A percentile compares a stretch with the other conserved stretches of the same genome.
These are phyloP conservation scores for Penicillium goetzii DNA, from an alignment of 495 filamentous ascomycete genomes.

Conservation along the genomic window DNA sequence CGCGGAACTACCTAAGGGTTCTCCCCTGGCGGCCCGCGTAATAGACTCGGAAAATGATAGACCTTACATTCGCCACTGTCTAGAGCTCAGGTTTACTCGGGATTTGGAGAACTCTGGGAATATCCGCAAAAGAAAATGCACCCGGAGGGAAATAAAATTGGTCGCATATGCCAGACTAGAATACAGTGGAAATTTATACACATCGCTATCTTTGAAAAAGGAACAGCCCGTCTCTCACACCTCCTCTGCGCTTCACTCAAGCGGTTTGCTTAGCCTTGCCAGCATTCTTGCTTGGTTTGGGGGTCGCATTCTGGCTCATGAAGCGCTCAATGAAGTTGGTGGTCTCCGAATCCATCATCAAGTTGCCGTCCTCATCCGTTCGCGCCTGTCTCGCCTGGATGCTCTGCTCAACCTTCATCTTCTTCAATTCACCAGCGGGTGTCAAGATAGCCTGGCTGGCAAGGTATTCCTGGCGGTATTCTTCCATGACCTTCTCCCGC, in stretches of 20 bases:
- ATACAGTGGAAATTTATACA: constrained; percentile 44
- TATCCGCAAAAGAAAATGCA: background rate
- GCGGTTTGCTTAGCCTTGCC: constrained; percentile 21
- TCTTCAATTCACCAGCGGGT: constrained; percentile 41
- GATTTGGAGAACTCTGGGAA: background rate
- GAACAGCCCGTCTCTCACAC: constrained; percentile 6
- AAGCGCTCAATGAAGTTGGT: constrained; percentile 42
- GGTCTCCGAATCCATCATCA: constrained; percentile 39
- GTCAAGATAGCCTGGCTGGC: constrained; percentile 54
- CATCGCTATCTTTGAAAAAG: constrained; percentile 33
- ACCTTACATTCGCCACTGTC: constrained; percentile 10
- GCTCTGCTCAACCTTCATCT: constrained; percentile 29
- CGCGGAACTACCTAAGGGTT: constrained; percentile 17
- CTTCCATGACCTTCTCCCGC: constrained; percentile 57
- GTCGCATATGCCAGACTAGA: constrained; percentile 44
- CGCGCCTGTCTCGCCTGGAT: constrained; percentile 30
- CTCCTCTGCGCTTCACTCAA: constrained; percentile 6
- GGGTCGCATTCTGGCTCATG: constrained; percentile 30
- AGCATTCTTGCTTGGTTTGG: constrained; percentile 22
- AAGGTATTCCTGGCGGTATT: constrained; percentile 62
- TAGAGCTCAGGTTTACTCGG: constrained; percentile 1
- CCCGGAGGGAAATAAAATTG: constrained; percentile 19
- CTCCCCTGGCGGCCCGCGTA: constrained; percentile 23
- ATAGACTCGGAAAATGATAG: constrained; percentile 13
- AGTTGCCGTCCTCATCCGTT: constrained; percentile 42